Percentiles rank a stretch among this genome's conserved stretches.
Conservation (phyloP, 2,329 filamentous ascomycete species). For the Exophiala oligosperma region DNA sequence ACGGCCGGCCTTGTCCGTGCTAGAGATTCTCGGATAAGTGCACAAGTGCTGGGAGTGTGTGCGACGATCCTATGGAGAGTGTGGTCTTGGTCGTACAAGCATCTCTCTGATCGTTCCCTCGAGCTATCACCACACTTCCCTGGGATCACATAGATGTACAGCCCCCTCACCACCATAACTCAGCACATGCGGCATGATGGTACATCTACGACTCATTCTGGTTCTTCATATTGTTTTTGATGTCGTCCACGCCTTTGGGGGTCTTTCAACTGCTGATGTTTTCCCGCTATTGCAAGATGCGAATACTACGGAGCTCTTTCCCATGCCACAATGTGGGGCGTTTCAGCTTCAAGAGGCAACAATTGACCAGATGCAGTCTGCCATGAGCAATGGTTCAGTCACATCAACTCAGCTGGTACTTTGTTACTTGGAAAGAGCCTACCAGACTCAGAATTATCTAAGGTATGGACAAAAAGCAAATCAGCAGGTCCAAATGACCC, state of each 20-base stretch:
- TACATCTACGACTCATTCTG: too few relatives aligned
- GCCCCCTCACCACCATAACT: too few relatives aligned
- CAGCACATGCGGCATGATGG: too few relatives aligned
- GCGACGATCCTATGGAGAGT: too few relatives aligned
- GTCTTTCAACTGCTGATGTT: slow-evolving; percentile 16
- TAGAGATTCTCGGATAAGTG: too few relatives aligned
- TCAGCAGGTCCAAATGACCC: not conserved
- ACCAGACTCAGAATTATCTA: slow-evolving; percentile 65
- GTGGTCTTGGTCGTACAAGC: too few relatives aligned
- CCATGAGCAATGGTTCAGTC: slow-evolving; percentile 54
- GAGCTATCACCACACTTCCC: too few relatives aligned
- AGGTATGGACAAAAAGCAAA: slow-evolving; percentile 46
- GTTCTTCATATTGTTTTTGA: not conserved
- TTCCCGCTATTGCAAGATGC: slow-evolving; percentile 40
- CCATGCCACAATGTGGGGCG: slow-evolving; percentile 62
- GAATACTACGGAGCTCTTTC: slow-evolving; percentile 45
- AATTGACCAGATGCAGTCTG: slow-evolving; percentile 65
- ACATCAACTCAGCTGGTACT: slow-evolving; percentile 59
- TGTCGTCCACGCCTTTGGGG: not conserved
- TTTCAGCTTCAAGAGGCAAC: slow-evolving; percentile 69
- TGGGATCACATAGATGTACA: too few relatives aligned
- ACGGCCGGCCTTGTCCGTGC: too few relatives aligned
- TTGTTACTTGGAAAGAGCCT: slow-evolving; percentile 63
- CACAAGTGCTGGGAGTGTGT: too few relatives aligned
- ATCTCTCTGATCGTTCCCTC: too few relatives aligned